phyloP scores from a whole-genome alignment of 1,139 yeast genomes.

The Scheffersomyces stambukii region DNA sequence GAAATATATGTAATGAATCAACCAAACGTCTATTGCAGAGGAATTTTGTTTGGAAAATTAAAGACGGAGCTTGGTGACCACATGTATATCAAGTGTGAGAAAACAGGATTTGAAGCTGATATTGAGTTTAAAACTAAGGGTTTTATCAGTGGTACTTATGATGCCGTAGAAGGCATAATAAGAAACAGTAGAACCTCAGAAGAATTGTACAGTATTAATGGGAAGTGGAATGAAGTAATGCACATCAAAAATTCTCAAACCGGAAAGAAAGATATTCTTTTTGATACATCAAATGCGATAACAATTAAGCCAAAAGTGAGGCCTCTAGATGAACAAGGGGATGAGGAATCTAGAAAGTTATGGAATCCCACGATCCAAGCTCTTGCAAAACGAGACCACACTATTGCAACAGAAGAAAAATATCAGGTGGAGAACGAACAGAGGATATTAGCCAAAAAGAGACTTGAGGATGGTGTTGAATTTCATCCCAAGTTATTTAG shows the following conservation, averaged over 20 bases:
- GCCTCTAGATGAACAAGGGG: constrained; percentile 74
- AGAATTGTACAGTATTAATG: constrained; percentile 61
- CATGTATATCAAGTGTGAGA: constrained; percentile 65
- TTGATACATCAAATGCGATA: constrained; percentile 56
- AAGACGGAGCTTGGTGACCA: constrained; percentile 92
- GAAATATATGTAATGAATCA: constrained; percentile 79
- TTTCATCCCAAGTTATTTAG: constrained; percentile 79
- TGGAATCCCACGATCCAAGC: constrained; percentile 86
- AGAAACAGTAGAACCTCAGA: constrained; percentile 52
- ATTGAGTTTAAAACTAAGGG: constrained; percentile 96
- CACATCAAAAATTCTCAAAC: constrained; percentile 56
- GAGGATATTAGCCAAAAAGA: constrained; percentile 64
- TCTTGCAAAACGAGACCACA: constrained; percentile 70
- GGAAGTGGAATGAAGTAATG: constrained; percentile 93
- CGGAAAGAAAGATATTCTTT: constrained; percentile 48
- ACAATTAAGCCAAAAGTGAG: constrained; percentile 67
- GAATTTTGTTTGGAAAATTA: constrained; percentile 84
- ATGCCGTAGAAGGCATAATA: constrained; percentile 76
- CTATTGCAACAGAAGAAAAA: constrained; percentile 82
- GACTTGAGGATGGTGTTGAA: constrained; percentile 73
- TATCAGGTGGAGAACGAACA: constrained; percentile 81
- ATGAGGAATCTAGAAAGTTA: constrained; percentile 71
- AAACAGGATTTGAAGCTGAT: constrained; percentile 62
- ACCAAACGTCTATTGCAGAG: constrained; percentile 95
- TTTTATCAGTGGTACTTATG: constrained; percentile 86